Conservation (phyloP, 495 filamentous ascomycete genomes). For the Halenospora varia region DNA sequence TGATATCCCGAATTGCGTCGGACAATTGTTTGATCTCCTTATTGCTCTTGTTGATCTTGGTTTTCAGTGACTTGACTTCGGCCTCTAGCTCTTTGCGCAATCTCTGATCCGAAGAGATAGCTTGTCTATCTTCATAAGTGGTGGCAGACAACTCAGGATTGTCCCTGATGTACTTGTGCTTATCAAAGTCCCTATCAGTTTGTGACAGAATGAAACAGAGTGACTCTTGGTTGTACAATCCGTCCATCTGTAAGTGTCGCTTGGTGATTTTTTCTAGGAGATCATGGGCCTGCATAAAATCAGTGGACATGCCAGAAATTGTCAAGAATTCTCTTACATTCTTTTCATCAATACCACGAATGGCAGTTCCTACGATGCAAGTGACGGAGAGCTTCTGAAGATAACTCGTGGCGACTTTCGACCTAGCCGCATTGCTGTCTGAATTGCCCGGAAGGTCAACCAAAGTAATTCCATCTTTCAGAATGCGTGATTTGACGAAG, state of each 20-base stretch:
- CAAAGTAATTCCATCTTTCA: conserved; percentile 59
- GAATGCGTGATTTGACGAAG: conserved; percentile 49
- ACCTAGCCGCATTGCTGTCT: conserved; percentile 62
- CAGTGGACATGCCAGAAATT: neutral
- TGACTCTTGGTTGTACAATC: neutral
- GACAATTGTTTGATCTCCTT: neutral
- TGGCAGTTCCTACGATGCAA: conserved; percentile 4
- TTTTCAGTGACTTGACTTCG: neutral
- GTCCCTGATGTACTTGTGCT: neutral
- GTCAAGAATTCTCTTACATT: conserved; percentile 1
- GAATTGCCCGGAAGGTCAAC: conserved; percentile 64
- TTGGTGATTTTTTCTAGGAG: conserved; percentile 11
- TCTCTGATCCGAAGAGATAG: neutral
- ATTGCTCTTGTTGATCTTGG: neutral
- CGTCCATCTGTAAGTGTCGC: conserved; percentile 12
- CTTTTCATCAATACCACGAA: conserved; percentile 3
- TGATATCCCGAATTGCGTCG: neutral
- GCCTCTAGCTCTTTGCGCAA: neutral
- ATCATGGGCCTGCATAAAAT: conserved; percentile 8
- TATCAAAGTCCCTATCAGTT: conserved; percentile 3
- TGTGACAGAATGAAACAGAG: conserved; percentile 16
- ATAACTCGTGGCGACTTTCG: conserved; percentile 56
- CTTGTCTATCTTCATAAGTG: neutral
- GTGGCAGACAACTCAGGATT: neutral
- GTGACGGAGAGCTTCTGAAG: conserved; percentile 40